Conservation (phyloP, 108 stramenopile genomes). For the Pseudonitzschia pungens region DNA sequence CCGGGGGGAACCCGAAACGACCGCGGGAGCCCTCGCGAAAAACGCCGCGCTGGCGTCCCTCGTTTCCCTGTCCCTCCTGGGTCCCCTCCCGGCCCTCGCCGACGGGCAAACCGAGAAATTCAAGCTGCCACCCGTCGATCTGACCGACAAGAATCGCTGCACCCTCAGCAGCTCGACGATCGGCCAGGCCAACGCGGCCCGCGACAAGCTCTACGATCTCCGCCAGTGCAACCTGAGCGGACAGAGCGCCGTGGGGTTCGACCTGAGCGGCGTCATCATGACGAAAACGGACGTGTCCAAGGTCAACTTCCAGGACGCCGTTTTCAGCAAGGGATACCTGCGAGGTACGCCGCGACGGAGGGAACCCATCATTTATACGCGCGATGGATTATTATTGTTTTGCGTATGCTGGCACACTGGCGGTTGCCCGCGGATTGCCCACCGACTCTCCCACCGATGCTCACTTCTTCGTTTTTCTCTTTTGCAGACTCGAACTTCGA, state of each 20-base stretch:
- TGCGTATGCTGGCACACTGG: no score
- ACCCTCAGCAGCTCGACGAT: constrained; percentile 76
- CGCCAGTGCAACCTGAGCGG: constrained; percentile 77
- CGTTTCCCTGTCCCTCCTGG: constrained; percentile 17
- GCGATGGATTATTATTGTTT: no score
- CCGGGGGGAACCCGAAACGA: not conserved
- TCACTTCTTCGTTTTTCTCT: not conserved
- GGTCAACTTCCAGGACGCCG: constrained; percentile 83
- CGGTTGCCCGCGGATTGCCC: not conserved
- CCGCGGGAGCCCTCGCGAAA: not conserved
- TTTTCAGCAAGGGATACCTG: constrained; percentile 88
- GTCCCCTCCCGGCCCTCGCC: constrained; percentile 47
- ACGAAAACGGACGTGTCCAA: constrained; percentile 83
- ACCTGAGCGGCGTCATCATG: constrained; percentile 89
- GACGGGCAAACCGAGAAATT: constrained; percentile 85
- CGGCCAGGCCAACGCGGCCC: constrained; percentile 95
- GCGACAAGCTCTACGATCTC: constrained; percentile 94
- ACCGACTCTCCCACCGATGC: not conserved
- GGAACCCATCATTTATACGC: not conserved
- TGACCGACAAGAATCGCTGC: constrained; percentile 77
- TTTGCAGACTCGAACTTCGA: constrained; percentile 81
- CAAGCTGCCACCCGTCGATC: constrained; percentile 90
- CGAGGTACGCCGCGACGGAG: constrained; percentile 42
- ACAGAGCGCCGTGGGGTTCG: constrained; percentile 61
- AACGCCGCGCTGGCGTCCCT: constrained; percentile 26